These are phyloP conservation scores for Chlorella sp. DNA, from an alignment of 139 green algal species.

Conservation along the genomic window DNA sequence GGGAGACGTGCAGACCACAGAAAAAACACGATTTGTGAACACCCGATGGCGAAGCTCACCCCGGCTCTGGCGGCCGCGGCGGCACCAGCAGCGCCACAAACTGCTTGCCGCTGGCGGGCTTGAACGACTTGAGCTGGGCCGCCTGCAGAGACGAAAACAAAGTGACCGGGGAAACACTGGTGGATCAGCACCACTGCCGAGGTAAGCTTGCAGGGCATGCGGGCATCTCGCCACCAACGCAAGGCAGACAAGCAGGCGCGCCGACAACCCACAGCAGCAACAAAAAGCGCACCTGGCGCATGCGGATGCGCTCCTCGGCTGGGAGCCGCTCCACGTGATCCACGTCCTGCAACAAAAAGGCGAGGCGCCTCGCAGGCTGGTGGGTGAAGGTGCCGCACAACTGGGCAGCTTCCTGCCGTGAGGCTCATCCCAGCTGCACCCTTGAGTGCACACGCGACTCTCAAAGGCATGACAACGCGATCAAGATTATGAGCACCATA, in stretches of 20 bases:
- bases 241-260: not conserved
- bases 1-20: too few species aligned
- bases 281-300: not conserved
- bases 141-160: not conserved
- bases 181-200: not conserved
- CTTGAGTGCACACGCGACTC: too few species aligned
- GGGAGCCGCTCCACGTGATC: slow-evolving; percentile 27
- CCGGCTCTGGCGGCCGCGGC: slow-evolving; percentile 5
- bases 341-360: slow-evolving; percentile 38
- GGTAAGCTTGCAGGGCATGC: not conserved
- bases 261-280: not conserved
- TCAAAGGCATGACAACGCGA: too few species aligned
- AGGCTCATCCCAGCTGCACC: too few species aligned
- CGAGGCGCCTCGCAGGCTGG: too few species aligned
- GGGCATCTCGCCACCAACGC: too few species aligned
- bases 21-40: too few species aligned
- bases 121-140: slow-evolving; percentile 48
- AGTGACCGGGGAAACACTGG: not conserved
- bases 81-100: slow-evolving; percentile 56
- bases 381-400: too few species aligned
- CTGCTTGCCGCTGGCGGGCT: slow-evolving; percentile 3
- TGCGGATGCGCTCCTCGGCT: not conserved
- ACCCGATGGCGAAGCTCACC: not conserved
- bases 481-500: too few species aligned
- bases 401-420: too few species aligned